These are phyloP conservation scores for Rutstroemia sp. DNA, from an alignment of 2,329 filamentous ascomycete species.

Conservation along the genomic window DNA sequence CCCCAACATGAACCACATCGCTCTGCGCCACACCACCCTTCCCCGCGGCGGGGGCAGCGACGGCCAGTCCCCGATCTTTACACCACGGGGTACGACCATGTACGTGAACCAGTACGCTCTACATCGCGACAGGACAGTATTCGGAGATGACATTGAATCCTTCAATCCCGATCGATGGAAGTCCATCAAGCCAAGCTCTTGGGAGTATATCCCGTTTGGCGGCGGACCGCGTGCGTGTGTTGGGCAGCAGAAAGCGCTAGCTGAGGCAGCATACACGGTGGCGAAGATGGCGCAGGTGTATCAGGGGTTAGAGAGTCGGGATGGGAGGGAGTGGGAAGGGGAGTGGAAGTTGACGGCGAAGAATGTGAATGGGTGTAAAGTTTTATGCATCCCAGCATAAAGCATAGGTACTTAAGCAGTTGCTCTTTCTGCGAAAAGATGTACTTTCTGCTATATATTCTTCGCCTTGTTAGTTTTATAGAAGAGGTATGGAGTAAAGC, in stretches of 20 bases:
- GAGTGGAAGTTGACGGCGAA: constrained; percentile 3
- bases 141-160: constrained; percentile 60
- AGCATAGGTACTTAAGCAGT: too few species aligned
- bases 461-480: too few species aligned
- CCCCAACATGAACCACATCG: constrained; percentile 9
- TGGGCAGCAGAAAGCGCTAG: constrained; percentile 34
- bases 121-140: constrained; percentile 35
- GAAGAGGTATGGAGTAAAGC: too few species aligned
- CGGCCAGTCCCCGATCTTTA: constrained; percentile 10
- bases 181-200: constrained; percentile 54
- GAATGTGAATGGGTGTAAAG: constrained; percentile 6
- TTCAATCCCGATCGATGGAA: constrained; percentile 70
- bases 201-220: constrained; percentile 62
- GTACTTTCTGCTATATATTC: too few species aligned
- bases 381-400: background rate
- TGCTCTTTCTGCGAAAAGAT: too few species aligned
- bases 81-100: constrained; percentile 7
- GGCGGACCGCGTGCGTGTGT: constrained; percentile 62
- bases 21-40: constrained; percentile 10
- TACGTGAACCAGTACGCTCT: background rate
- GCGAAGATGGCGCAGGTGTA: constrained; percentile 9
- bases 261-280: constrained; percentile 11
- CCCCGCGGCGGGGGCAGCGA: constrained; percentile 13
- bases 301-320: constrained; percentile 4
- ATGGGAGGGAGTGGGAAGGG: constrained; percentile 1